Base-by-base conservation (phyloP, 1,139 yeast genomes). In the Oligophagozyma castellii region DNA sequence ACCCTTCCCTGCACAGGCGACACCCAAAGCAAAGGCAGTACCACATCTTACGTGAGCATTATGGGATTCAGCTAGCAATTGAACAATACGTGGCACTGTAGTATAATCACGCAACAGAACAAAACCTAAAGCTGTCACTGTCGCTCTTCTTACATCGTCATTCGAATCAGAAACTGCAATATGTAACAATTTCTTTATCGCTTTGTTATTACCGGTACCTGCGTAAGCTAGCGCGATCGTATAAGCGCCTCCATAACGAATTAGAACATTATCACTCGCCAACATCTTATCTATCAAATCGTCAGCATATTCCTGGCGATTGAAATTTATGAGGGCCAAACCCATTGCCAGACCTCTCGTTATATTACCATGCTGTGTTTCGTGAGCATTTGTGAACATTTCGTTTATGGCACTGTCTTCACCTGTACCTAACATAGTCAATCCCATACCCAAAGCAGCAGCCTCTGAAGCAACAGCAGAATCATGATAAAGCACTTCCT, bases 21-120 rank as follows among this genome's bases (percentile, higher is more conserved):
- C 80, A 58, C 96, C 98, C 40, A 89, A 67, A 0, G 99, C 98
- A 73, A 89, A 65, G 3, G 96, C 95, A 23, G 96, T 79, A 59
- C 99, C 99, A 52, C 92, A 89, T 57, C 99, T 80, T 19, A 92
- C 98, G 52, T 92, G 96, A 11, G 98, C 94, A 52, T 89, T 92
- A 56, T 89, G 95, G 1, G 95, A 81, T 56, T 86, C 95, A 1
- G 95, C 73, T 44, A 92, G 66, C 38, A 89, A 66, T 54, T 86
- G 94, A 22, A 89, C 95, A 60, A 92, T 79, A 46, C 93, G 79
- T 36, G 98, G 98, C 19, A 92, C 89, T 0, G 95, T 84, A 19
- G 89, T 76, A 53, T 83, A 81, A 55, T 86, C 93, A 49, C 95
- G 78, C 39, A 89, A 67, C 43, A 89, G 66, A 32, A 89, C 76